Conservation (phyloP, 164 flowering plant genomes). For the Echeveria elegans region DNA sequence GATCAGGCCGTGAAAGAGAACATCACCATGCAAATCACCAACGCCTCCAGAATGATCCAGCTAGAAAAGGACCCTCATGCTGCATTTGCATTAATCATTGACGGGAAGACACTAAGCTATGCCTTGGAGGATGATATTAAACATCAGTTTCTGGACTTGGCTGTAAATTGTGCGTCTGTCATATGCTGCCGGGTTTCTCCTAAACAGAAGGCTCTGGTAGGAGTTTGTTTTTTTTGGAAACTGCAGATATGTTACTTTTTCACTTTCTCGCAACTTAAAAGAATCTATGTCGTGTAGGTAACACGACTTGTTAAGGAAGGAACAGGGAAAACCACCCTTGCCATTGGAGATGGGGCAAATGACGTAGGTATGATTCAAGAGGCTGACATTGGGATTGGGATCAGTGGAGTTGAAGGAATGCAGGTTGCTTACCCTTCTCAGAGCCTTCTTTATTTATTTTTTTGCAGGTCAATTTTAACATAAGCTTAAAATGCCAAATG, state of each 20-base stretch:
- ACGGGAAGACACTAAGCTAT: slow-evolving; percentile 47
- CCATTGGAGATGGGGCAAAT: slow-evolving; percentile 68
- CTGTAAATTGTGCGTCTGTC: slow-evolving; percentile 53
- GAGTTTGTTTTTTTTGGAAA: slow-evolving; percentile 4
- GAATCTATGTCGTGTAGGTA: slow-evolving; percentile 23
- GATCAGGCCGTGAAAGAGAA: slow-evolving; percentile 9
- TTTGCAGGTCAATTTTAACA: neutral
- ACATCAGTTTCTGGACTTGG: slow-evolving; percentile 42
- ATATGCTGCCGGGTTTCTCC: slow-evolving; percentile 71
- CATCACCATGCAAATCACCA: slow-evolving; percentile 4
- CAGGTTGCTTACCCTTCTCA: slow-evolving; percentile 25
- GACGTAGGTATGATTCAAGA: slow-evolving; percentile 76
- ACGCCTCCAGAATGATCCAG: slow-evolving; percentile 3
- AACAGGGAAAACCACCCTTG: slow-evolving; percentile 50
- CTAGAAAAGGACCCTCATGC: slow-evolving; percentile 8
- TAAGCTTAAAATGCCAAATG: neutral
- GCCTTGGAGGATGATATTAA: slow-evolving; percentile 39
- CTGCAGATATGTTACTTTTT: neutral
- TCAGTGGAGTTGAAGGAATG: slow-evolving; percentile 74
- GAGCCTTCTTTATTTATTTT: neutral
- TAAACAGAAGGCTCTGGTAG: slow-evolving; percentile 68
- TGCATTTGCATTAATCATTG: slow-evolving; percentile 44
- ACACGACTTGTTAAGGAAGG: slow-evolving; percentile 38
- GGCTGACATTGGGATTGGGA: slow-evolving; percentile 66
- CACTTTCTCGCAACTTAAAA: neutral